Evolutionary conservation across 345 rosid genomes (phyloP), one percentile per base, ranked within the genome.

Genomic region (Cardiospermum halicacabum): DNA sequence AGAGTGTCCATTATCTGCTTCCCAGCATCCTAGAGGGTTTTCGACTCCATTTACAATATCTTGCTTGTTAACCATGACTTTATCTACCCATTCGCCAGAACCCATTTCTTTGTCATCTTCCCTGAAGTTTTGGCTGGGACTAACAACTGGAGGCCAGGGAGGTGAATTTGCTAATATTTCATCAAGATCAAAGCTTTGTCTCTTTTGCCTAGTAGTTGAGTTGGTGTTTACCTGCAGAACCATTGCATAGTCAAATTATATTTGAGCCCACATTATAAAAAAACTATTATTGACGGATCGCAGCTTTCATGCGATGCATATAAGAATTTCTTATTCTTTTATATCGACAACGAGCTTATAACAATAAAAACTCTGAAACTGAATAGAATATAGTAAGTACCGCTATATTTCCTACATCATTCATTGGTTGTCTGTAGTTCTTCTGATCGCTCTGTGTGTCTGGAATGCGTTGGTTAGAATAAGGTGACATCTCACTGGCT

Each of bases 1-100:
- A 7, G 84, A 67, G 62, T 69, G 70, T 60, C 73, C 73, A 37
- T 64, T 84, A 31, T 78, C 87, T 43, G 85, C 53, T 60, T 72
- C 87, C 86, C 89, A 82, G 43, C 86, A 75, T 55, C 88, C 89
- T 37, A 80, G 66, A 71, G 89, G 62, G 49, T 64, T 75, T 60
- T 75, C 82, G 40, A 51, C 69, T 48, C 74, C 72, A 57, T 70
- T 72, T 47, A 77, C 70, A 34, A 51, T 74, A 24, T 90, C 97
- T 69, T 86, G 94, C 70, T 84, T 88, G 75, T 93, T 93, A 60
- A 94, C 99, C 97, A 94, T 91, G 25, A 91, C 99, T 71, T 94
- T 94, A 53, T 94, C 99, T 30, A 88, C 91, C 99, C 99, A 94
- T 31, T 88, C 95, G 24, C 91, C 88, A 0, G 87, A 75, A 42